These are phyloP conservation scores for Colletotrichum orbiculare DNA, from an alignment of 2,329 filamentous ascomycete species.

Conservation along the genomic window DNA sequence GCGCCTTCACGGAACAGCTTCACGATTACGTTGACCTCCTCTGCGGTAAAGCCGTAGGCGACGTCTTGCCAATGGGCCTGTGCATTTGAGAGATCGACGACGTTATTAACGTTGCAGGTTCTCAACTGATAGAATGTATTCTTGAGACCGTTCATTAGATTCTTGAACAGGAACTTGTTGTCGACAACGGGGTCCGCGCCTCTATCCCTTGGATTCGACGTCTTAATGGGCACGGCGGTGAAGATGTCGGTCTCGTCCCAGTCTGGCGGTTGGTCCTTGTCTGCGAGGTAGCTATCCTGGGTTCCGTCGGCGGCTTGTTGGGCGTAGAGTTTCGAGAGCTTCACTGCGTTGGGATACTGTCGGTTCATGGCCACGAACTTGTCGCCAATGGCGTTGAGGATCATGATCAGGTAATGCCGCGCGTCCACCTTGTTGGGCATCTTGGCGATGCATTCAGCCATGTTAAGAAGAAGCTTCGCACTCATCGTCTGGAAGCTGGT, in stretches of 20 bases:
- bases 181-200: slow-evolving; percentile 91
- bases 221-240: slow-evolving; percentile 94
- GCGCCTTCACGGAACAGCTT: slow-evolving; percentile 98
- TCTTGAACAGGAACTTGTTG: slow-evolving; percentile 98
- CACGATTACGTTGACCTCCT: slow-evolving; percentile 95
- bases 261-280: slow-evolving; percentile 82
- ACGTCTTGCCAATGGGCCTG: slow-evolving; percentile 95
- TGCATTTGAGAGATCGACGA: slow-evolving; percentile 79
- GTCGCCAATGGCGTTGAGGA: slow-evolving; percentile 96
- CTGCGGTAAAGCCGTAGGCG: slow-evolving; percentile 94
- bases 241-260: slow-evolving; percentile 99
- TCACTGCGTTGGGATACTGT: slow-evolving; percentile 94
- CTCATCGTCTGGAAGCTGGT: slow-evolving; percentile 99
- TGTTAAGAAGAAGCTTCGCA: slow-evolving; percentile 93
- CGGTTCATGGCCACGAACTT: slow-evolving; percentile 99
- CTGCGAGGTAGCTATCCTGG: slow-evolving; percentile 84
- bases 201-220: slow-evolving; percentile 88
- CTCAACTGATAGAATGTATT: slow-evolving; percentile 96
- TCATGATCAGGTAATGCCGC: slow-evolving; percentile 95
- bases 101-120: slow-evolving; percentile 79
- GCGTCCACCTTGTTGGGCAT: slow-evolving; percentile 94
- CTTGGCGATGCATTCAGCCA: slow-evolving; percentile 98
- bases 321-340: slow-evolving; percentile 82
- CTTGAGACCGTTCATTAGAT: slow-evolving; percentile 93
- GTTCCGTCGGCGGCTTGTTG: slow-evolving; percentile 72